phyloP scores from a whole-genome alignment of 805 yeast genomes.

The Starmerella bombi region DNA sequence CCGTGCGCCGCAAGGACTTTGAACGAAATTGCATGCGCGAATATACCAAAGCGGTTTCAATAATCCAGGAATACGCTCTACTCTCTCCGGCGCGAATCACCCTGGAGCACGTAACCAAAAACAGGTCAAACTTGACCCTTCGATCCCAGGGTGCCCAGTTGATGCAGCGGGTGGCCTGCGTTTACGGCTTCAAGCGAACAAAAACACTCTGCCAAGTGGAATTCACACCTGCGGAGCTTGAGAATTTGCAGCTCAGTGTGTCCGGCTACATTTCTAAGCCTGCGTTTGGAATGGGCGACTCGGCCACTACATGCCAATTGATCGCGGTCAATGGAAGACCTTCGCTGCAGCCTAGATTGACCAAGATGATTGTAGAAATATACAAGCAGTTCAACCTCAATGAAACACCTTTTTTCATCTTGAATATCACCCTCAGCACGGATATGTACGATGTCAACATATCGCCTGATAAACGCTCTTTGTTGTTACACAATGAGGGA shows the following conservation, averaged over 20 bases:
- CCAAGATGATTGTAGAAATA: slow-evolving; percentile 54
- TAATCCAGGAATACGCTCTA: slow-evolving; percentile 57
- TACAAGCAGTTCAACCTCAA: slow-evolving; percentile 58
- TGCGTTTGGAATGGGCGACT: slow-evolving; percentile 67
- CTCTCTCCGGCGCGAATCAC: slow-evolving; percentile 48
- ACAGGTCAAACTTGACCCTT: slow-evolving; percentile 9
- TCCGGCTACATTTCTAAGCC: slow-evolving; percentile 61
- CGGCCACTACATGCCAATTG: slow-evolving; percentile 60
- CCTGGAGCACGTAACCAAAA: slow-evolving; percentile 37
- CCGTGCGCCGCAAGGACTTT: slow-evolving; percentile 71
- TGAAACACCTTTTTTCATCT: slow-evolving; percentile 58
- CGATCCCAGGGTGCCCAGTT: slow-evolving; percentile 36
- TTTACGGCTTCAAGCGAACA: slow-evolving; percentile 58
- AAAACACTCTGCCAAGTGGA: slow-evolving; percentile 42
- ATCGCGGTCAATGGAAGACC: slow-evolving; percentile 70
- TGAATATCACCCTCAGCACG: slow-evolving; percentile 45
- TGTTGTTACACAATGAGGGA: slow-evolving; percentile 54
- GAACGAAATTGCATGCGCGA: slow-evolving; percentile 55
- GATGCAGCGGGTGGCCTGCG: slow-evolving; percentile 43
- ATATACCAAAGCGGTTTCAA: slow-evolving; percentile 49
- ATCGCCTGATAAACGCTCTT: slow-evolving; percentile 76
- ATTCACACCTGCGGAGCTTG: slow-evolving; percentile 20
- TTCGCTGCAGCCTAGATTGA: slow-evolving; percentile 40
- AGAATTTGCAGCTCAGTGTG: background rate
- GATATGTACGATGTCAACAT: slow-evolving; percentile 59